A percentile compares a stretch with the other conserved stretches of the same genome.
Conservation (phyloP, 2,329 filamentous ascomycete genomes). For the Verticillium longisporum region DNA sequence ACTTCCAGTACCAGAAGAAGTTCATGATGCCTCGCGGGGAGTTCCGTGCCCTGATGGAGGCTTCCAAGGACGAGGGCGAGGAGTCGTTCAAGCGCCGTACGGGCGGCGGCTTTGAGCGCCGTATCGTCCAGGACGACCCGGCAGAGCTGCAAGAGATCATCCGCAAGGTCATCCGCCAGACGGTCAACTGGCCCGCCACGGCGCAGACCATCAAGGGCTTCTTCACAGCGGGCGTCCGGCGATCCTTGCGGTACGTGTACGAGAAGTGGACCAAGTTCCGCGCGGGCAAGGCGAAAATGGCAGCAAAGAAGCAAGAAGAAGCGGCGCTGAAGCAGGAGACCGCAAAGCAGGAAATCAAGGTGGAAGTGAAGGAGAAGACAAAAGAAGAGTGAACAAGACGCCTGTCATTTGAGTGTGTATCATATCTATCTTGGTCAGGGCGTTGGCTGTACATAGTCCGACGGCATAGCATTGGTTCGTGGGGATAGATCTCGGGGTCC, state of each 20-base stretch:
- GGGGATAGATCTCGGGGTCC: neutral
- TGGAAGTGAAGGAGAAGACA: neutral
- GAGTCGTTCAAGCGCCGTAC: constrained; percentile 64
- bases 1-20: constrained; percentile 91
- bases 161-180: constrained; percentile 72
- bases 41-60: constrained; percentile 78
- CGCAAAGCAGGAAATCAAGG: neutral
- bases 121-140: constrained; percentile 66
- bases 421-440: neutral
- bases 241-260: constrained; percentile 66
- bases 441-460: neutral
- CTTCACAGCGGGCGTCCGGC: constrained; percentile 67
- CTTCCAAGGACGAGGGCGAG: constrained; percentile 60
- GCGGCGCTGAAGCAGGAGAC: neutral
- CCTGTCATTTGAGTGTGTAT: neutral
- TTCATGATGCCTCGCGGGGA: constrained; percentile 78
- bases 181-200: constrained; percentile 87
- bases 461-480: neutral
- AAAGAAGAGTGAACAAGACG: neutral
- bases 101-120: constrained; percentile 77
- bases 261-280: constrained; percentile 72
- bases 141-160: constrained; percentile 65
- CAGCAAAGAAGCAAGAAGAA: constrained; percentile 7
- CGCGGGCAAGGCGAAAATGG: constrained; percentile 29
- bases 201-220: constrained; percentile 80